These are phyloP conservation scores for Moniliophthora roreri DNA, from an alignment of 1,284 basidiomycete genomes.

Conservation along the genomic window DNA sequence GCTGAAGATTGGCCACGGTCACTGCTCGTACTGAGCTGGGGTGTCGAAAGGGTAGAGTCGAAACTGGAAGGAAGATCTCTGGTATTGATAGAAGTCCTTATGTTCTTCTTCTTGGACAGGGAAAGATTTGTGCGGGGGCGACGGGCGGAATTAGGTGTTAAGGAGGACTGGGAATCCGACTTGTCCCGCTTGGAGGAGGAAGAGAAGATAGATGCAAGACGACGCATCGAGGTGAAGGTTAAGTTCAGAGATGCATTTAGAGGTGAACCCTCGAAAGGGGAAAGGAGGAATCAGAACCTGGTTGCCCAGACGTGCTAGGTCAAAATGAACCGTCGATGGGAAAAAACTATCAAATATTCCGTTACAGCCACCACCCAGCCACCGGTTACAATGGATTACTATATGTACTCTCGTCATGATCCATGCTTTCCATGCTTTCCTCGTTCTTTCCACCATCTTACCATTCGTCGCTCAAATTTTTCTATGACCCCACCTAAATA, in stretches of 20 bases:
- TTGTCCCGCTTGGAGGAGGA: slow-evolving; percentile 47
- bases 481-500: slow-evolving; percentile 54
- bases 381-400: not conserved
- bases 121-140: slow-evolving; percentile 1
- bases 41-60: slow-evolving; percentile 26
- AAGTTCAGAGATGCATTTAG: slow-evolving; percentile 1
- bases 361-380: not conserved
- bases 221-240: slow-evolving; percentile 39
- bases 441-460: slow-evolving; percentile 45
- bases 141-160: slow-evolving; percentile 13
- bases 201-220: slow-evolving; percentile 53
- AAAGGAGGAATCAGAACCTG: not conserved
- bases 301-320: not conserved
- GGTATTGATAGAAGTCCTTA: not conserved
- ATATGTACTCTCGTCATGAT: not conserved
- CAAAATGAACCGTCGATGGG: not conserved
- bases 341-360: not conserved
- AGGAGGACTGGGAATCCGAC: slow-evolving; percentile 25
- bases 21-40: slow-evolving; percentile 27
- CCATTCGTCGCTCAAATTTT: slow-evolving; percentile 57
- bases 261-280: not conserved
- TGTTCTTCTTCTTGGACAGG: slow-evolving; percentile 2
- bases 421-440: slow-evolving; percentile 14
- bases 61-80: slow-evolving; percentile 4
- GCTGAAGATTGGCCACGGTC: slow-evolving; percentile 47